Evolutionary conservation across 1,284 basidiomycete species (phyloP).

Genomic region (Fereydounia khargensis): DNA sequence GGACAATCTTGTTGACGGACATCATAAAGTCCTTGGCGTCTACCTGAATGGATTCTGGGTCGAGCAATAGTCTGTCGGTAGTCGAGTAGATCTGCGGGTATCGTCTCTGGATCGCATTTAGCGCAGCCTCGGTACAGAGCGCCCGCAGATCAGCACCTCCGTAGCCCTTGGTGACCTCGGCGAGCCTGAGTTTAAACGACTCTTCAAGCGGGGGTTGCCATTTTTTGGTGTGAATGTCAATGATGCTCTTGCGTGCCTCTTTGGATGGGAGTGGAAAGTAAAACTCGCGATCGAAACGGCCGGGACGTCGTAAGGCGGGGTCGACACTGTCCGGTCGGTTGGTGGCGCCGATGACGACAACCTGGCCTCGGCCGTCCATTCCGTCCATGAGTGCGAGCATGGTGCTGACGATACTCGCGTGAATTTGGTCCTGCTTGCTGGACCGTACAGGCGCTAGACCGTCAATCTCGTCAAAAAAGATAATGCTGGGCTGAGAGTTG

Average conservation of each 20-base stretch:
- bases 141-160: conserved; percentile 88
- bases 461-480: conserved; percentile 98
- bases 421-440: conserved; percentile 98
- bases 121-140: conserved; percentile 77
- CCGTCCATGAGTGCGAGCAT: conserved; percentile 97
- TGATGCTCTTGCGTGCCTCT: conserved; percentile 81
- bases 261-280: conserved; percentile 89
- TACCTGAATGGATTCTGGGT: conserved; percentile 81
- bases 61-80: conserved; percentile 76
- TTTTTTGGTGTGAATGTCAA: conserved; percentile 83
- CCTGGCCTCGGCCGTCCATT: conserved; percentile 93
- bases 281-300: conserved; percentile 96
- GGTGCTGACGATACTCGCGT: conserved; percentile 95
- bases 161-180: conserved; percentile 92
- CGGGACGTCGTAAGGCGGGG: conserved; percentile 88
- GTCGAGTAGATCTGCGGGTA: conserved; percentile 98
- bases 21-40: conserved; percentile 95
- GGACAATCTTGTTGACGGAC: conserved; percentile 77
- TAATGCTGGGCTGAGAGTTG: conserved; percentile 88
- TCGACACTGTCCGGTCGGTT: conserved; percentile 96
- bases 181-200: conserved; percentile 69
- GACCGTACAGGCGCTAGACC: conserved; percentile 95
- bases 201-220: conserved; percentile 81
- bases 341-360: conserved; percentile 97
- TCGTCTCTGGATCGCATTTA: conserved; percentile 91